Evolutionary conservation across 306 rosid species (phyloP).

Genomic region (Prosopis cineraria): DNA sequence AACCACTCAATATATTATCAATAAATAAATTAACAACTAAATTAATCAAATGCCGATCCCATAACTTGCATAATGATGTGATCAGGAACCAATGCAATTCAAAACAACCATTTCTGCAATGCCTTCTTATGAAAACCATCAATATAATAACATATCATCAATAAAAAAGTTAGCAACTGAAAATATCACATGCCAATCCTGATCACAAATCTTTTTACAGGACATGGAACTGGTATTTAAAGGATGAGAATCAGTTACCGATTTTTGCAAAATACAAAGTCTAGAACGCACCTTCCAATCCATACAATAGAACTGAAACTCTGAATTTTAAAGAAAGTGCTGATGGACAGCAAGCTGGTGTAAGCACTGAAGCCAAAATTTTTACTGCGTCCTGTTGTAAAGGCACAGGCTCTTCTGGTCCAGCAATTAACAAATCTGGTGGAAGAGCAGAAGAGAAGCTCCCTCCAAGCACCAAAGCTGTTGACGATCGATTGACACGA

Average conservation of each 20-base stretch:
- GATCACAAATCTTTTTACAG: slow-evolving; percentile 16
- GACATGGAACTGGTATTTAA: not conserved
- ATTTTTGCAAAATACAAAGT: slow-evolving; percentile 1
- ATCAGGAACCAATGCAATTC: slow-evolving; percentile 33
- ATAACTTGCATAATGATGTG: slow-evolving; percentile 59
- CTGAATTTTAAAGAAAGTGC: slow-evolving; percentile 84
- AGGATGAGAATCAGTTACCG: slow-evolving; percentile 2
- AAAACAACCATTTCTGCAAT: slow-evolving; percentile 29
- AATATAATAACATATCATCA: not conserved
- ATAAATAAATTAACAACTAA: slow-evolving; percentile 25
- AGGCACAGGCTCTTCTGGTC: slow-evolving; percentile 62
- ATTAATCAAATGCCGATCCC: slow-evolving; percentile 15
- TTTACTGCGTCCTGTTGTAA: slow-evolving; percentile 80
- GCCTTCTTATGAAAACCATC: not conserved
- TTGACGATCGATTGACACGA: slow-evolving; percentile 60
- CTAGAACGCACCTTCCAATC: slow-evolving; percentile 71
- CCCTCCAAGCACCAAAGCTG: slow-evolving; percentile 95
- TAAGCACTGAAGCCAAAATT: slow-evolving; percentile 73
- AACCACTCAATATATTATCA: not conserved
- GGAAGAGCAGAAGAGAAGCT: slow-evolving; percentile 77
- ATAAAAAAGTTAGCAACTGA: slow-evolving; percentile 21
- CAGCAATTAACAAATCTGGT: slow-evolving; percentile 71
- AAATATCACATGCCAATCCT: slow-evolving; percentile 22
- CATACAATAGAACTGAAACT: slow-evolving; percentile 82
- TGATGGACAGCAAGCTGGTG: slow-evolving; percentile 84